Evolutionary conservation across 805 yeast genomes (phyloP).

Genomic region (Kodamaea sagamina): DNA sequence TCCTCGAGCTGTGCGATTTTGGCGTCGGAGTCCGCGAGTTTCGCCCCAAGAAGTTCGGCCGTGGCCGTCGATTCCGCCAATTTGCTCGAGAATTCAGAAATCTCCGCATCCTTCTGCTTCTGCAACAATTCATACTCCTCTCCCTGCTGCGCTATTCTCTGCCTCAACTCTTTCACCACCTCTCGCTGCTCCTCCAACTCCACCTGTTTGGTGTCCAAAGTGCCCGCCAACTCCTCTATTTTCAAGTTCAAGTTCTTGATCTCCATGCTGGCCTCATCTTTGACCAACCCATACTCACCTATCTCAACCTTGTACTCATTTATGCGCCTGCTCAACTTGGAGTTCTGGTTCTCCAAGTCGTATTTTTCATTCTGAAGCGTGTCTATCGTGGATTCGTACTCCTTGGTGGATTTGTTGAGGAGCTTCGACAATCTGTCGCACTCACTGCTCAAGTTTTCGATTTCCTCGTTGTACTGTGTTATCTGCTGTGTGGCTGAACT

Average conservation of each 20-base stretch:
- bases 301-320: conserved; percentile 43
- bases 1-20: conserved; percentile 18
- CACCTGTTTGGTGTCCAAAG: conserved; percentile 31
- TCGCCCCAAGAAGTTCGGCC: conserved; percentile 26
- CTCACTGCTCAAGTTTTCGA: conserved; percentile 50
- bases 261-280: conserved; percentile 41
- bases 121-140: background rate
- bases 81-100: conserved; percentile 4
- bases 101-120: conserved; percentile 6
- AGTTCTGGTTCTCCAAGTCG: conserved; percentile 39
- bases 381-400: conserved; percentile 37
- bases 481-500: conserved; percentile 5
- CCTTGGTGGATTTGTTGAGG: conserved; percentile 39
- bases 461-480: conserved; percentile 21
- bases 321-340: conserved; percentile 40
- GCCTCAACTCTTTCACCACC: conserved; percentile 20
- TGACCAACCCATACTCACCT: conserved; percentile 42
- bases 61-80: conserved; percentile 16
- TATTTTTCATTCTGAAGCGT: conserved; percentile 40
- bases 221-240: conserved; percentile 48
- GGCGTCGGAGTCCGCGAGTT: conserved; percentile 20
- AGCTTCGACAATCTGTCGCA: conserved; percentile 52
- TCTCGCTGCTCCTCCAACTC: conserved; percentile 19
- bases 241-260: conserved; percentile 42
- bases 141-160: background rate